Percentiles rank a stretch among this genome's conserved stretches.
phyloP scores from a whole-genome alignment of 2,329 filamentous ascomycete genomes.

The Aspergillus fumigatiaffinis region DNA sequence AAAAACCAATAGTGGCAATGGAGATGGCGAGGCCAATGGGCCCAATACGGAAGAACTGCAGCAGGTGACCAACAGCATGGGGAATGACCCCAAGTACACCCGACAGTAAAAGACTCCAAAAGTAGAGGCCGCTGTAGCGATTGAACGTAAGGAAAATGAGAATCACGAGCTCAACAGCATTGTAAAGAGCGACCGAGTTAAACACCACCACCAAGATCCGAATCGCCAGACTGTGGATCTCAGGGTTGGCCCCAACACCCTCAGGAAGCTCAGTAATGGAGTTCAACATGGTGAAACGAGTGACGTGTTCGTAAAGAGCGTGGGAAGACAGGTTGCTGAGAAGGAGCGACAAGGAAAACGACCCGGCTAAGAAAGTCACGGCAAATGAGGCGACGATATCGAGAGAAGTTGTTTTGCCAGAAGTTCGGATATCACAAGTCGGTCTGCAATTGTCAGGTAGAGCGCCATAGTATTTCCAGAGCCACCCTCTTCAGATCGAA shows the following conservation, averaged over 20 bases:
- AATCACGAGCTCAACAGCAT: constrained; percentile 45
- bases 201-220: constrained; percentile 31
- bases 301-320: neutral
- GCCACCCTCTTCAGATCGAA: neutral
- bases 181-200: constrained; percentile 40
- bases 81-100: constrained; percentile 34
- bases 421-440: neutral
- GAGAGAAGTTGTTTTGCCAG: neutral
- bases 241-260: constrained; percentile 27
- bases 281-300: constrained; percentile 4
- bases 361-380: neutral
- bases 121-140: constrained; percentile 37
- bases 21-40: constrained; percentile 35
- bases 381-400: neutral
- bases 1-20: constrained; percentile 52
- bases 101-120: constrained; percentile 39
- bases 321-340: neutral
- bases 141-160: constrained; percentile 36
- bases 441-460: neutral
- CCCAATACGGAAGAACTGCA: constrained; percentile 35
- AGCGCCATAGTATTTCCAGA: neutral
- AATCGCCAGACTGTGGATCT: constrained; percentile 18
- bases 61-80: constrained; percentile 37
- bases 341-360: neutral
- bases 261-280: constrained; percentile 22